Base-by-base conservation (phyloP, 192 early-diverging fungal genomes). In the Coemansia sp. region DNA sequence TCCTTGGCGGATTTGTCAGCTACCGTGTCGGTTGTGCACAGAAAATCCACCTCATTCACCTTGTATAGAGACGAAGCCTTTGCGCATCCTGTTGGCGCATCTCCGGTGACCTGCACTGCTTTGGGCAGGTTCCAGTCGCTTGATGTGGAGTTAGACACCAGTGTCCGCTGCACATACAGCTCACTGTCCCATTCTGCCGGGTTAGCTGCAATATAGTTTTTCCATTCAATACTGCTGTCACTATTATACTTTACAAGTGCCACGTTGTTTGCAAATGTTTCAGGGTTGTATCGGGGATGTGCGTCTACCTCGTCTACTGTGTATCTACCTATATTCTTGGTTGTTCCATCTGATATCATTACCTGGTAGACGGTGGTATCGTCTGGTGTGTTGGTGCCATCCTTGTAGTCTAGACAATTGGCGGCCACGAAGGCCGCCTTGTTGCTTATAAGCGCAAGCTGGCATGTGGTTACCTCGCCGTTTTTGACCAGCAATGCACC, bases 151-250 rank as follows among this genome's bases (percentile, higher is more conserved):
- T 59, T 59, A 0, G 57, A 41, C 12, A 22, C 15, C 0, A 68
- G 18, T 12, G 51, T 54, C 2, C 77, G 61, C 9, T 60, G 43
- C 5, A 68, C 66, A 19, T 68, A 80, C 15, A 80, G 68, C 49
- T 67, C 42, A 46, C 63, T 72, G 13, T 52, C 41, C 77, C 77
- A 80, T 15, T 80, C 77, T 4, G 11, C 51, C 9, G 68, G 72
- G 19, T 80, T 73, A 6, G 77, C 77, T 0, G 66, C 77, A 66
- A 80, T 80, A 42, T 80, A 80, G 77, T 80, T 80, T 18, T 68
- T 71, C 61, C 65, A 74, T 19, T 55, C 36, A 8, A 46, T 41
- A 9, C 55, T 40, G 5, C 21, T 48, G 37, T 66, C 60, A n/a
- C 40, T 37, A 41, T 68, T 69, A 26, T 71, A 69, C 57, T 66